phyloP scores from a whole-genome alignment of 2,329 filamentous ascomycete species.

The Fusarium irregulare region DNA sequence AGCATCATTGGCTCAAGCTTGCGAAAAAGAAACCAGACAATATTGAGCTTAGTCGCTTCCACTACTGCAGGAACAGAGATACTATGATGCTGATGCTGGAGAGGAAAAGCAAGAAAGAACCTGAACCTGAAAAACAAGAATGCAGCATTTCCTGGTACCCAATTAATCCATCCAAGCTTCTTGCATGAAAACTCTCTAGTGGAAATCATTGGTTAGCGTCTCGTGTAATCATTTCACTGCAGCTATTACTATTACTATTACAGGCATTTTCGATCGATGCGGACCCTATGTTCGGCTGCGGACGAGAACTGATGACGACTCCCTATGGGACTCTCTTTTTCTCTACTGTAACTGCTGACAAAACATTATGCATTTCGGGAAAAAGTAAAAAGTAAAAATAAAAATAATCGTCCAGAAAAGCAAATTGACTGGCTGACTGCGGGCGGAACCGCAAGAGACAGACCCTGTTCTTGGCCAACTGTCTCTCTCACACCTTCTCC shows the following conservation, averaged over 20 bases:
- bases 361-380: not conserved
- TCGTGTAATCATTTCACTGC: constrained; percentile 14
- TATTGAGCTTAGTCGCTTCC: constrained; percentile 33
- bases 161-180: constrained; percentile 22
- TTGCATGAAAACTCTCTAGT: constrained; percentile 27
- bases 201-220: constrained; percentile 32
- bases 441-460: constrained; percentile 30
- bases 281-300: constrained; percentile 13
- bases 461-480: not conserved
- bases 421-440: constrained; percentile 1
- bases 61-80: constrained; percentile 45
- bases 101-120: not conserved
- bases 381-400: not conserved
- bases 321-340: not conserved
- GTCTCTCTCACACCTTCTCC: not conserved
- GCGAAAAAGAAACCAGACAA: constrained; percentile 19
- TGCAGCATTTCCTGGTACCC: constrained; percentile 23
- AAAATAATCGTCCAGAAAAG: not conserved
- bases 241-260: not conserved
- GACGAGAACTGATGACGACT: constrained; percentile 31
- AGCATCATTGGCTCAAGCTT: constrained; percentile 9
- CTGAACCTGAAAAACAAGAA: constrained; percentile 17
- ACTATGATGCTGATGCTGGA: not conserved
- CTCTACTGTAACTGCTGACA: constrained; percentile 22
- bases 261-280: constrained; percentile 30